Conservation (phyloP, 1,139 yeast genomes). For the Kodamaea derodonti region DNA sequence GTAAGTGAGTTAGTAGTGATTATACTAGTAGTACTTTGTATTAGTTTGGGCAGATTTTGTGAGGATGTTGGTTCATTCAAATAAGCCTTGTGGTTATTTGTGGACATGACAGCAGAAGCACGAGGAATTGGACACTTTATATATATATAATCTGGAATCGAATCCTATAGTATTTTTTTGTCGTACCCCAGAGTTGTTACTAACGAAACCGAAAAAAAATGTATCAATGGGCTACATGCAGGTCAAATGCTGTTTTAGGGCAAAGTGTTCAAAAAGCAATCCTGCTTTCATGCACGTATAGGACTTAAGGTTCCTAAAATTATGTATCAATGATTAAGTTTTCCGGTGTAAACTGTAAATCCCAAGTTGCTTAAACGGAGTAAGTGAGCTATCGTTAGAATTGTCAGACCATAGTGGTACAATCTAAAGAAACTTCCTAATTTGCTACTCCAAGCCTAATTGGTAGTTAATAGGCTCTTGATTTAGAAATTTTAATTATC, state of each 20-base stretch:
- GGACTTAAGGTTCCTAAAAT: not conserved
- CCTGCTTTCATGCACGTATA: slow-evolving; percentile 1
- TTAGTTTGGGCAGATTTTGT: not conserved
- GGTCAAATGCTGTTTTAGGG: not conserved
- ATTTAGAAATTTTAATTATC: too few species aligned
- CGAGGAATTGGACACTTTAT: not conserved
- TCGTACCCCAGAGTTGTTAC: not conserved
- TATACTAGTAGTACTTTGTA: not conserved
- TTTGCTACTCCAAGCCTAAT: not conserved
- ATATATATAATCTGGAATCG: not conserved
- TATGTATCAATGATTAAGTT: not conserved
- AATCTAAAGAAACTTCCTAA: not conserved
- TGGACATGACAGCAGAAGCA: not conserved
- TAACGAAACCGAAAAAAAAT: not conserved
- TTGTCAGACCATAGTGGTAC: not conserved
- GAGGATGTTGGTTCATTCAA: not conserved
- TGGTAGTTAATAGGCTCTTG: too few species aligned
- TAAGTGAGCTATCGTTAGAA: too few species aligned
- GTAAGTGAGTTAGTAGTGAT: not conserved
- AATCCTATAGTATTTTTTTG: not conserved
- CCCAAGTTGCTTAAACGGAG: not conserved
- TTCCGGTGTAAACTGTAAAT: not conserved
- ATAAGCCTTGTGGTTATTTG: not conserved
- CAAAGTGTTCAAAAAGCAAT: not conserved
- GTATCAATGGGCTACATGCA: not conserved